Base-by-base conservation (phyloP, 345 rosid genomes). In the Bruguiera sexangula region DNA sequence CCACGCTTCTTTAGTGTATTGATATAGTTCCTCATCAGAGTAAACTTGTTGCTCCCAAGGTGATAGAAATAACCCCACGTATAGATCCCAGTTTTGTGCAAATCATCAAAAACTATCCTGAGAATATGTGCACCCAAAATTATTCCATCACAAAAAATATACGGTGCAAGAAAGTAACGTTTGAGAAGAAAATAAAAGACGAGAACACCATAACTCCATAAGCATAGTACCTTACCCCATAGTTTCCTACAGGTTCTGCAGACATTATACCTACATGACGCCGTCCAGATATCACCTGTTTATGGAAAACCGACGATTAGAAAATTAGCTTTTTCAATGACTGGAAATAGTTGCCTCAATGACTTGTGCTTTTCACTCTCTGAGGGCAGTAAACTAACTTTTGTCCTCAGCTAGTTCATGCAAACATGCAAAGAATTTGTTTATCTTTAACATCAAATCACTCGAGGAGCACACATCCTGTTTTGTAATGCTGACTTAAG, bases 201-300 rank as follows among this genome's bases (percentile, higher is more conserved):
- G 57, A 0, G 22, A 54, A 22, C 24, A 56, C 3, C 18, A 3
- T 15, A 51, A 27, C 24, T 34, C 2, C 22, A 6, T n/a, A 13
- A 72, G 54, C 20, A 66, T 32, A 75, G 73, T 87, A 95, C 98
- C 97, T 88, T 76, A 95, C 92, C 76, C 98, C 99, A 18, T 95
- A 92, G 87, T 92, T 92, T 72, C 98, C 99, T 3, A 95, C 85
- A 50, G 96, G 98, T 74, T 90, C 94, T 0, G 90, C 96, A 75
- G 88, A 88, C 93, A 95, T 95, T 79, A 95, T 90, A 56, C 99
- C 97, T 50, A 95, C 99, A 80, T 90, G 85, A 31, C 90, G 85
- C 68, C 99, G 76, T 55, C 97, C 98, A 63, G 80, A 83, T 79
- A 92, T 95, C 70, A 95, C 96, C 98, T 93, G 81, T 69, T 74